Base-by-base conservation (phyloP, 352 stramenopile species). In the Phytophthora hibernalis region DNA sequence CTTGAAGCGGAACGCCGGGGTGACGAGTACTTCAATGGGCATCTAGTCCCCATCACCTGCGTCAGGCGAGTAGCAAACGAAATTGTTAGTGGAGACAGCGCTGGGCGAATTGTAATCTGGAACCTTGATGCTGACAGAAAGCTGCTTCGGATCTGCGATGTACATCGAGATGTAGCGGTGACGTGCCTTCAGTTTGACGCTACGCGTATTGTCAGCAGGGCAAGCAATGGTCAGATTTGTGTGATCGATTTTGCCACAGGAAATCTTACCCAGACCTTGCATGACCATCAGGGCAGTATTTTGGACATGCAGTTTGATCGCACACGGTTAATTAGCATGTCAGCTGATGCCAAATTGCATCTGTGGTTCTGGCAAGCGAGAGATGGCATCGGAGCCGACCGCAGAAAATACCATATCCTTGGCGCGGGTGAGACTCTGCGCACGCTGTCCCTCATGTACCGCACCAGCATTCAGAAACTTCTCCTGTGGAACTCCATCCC, bases 241-340 rank as follows among this genome's bases (percentile, higher is more conserved):
- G 78, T 95, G 16, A 87, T 79, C 5, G 84, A 95, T 59, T 91
- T 95, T 48, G 83, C 85, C 18, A 92, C 83, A 0, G 81, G 84
- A 11, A 76, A 87, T 35, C 61, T 92, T 6, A 55, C 92, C 7
- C 84, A 95, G 49, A 92, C 84, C 5, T 70, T 95, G 4, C 60
- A 77, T 10, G 83, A 78, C 1, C 82, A 93, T 50, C 44, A 61
- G 31, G 48, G 72, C 0, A 76, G 52, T 11, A 49, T 94, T 1
- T 49, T 93, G 8, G 86, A 94, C 52, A 53, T 93, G 12, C 84
- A 95, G 53, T 90, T 93, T 31, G 86, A 95, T 61, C 82, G 81
- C 7, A 89, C 78, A 35, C 61, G 82, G 0, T 63, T 93, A 26
- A 49, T 93, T 20, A 93, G 83, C 52, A 87, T 88, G 72, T 90